phyloP scores from a whole-genome alignment of 345 rosid genomes.

The Clausena lansium region DNA sequence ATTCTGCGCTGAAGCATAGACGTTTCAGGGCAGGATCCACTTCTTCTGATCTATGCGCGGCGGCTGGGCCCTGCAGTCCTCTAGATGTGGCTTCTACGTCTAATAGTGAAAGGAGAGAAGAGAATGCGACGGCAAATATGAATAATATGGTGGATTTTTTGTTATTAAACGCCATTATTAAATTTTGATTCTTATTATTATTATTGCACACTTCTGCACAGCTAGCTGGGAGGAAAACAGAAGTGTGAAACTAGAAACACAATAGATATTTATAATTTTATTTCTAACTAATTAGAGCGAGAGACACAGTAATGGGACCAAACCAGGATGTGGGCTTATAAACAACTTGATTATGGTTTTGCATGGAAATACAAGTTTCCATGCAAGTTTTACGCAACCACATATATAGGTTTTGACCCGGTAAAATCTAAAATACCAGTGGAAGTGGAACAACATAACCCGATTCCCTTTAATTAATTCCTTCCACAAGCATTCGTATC shows the following conservation, averaged over 20 bases:
- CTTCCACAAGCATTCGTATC: too few relatives aligned
- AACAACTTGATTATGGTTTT: too few relatives aligned
- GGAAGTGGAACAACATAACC: neutral
- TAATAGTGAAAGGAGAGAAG: slow-evolving; percentile 1
- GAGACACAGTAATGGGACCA: neutral
- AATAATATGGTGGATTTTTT: slow-evolving; percentile 18
- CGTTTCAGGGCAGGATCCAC: neutral
- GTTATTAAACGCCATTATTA: slow-evolving; percentile 21
- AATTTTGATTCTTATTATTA: too few relatives aligned
- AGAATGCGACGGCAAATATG: slow-evolving; percentile 15
- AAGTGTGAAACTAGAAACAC: neutral
- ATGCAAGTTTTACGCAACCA: neutral
- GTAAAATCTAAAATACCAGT: neutral
- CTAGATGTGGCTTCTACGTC: neutral
- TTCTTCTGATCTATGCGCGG: neutral
- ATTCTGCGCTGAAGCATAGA: neutral
- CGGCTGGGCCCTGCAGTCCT: neutral
- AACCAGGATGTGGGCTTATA: neutral
- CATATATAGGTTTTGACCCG: neutral
- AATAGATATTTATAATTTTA: neutral
- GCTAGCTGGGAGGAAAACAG: neutral
- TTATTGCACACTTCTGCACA: neutral
- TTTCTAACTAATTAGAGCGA: neutral
- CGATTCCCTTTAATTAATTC: too few relatives aligned
- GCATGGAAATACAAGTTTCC: neutral